Evolutionary conservation across 2,329 filamentous ascomycete species (phyloP).

Genomic region (Verticillium tricorpus): DNA sequence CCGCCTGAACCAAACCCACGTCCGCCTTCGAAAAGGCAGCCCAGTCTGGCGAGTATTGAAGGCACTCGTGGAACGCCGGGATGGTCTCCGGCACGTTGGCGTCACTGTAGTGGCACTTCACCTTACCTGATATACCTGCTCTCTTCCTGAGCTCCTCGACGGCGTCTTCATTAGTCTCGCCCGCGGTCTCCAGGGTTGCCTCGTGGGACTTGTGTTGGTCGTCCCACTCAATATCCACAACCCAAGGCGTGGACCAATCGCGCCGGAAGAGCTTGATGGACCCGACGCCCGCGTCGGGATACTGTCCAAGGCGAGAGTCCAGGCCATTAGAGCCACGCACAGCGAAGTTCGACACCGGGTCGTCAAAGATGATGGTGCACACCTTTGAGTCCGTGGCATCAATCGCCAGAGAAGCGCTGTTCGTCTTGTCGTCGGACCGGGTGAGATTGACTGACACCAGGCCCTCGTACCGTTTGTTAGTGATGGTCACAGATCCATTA

Average conservation of each 20-base stretch:
- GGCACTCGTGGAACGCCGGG: constrained; percentile 77
- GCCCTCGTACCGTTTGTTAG: constrained; percentile 36
- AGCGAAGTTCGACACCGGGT: constrained; percentile 59
- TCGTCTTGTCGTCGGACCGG: constrained; percentile 27
- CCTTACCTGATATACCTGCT: constrained; percentile 51
- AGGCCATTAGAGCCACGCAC: constrained; percentile 57
- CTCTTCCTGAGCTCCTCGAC: constrained; percentile 20
- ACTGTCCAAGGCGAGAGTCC: constrained; percentile 61
- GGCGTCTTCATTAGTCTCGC: constrained; percentile 9
- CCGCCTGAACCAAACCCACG: constrained; percentile 7
- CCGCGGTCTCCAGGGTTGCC: constrained; percentile 8
- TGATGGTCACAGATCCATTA: constrained; percentile 33
- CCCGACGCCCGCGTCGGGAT: constrained; percentile 57
- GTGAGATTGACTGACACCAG: constrained; percentile 66
- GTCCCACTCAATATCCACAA: constrained; percentile 67
- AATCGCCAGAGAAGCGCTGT: constrained; percentile 60
- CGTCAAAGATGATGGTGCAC: constrained; percentile 70
- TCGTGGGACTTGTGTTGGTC: constrained; percentile 11
- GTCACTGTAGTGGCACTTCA: constrained; percentile 86
- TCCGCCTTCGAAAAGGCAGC: constrained; percentile 64
- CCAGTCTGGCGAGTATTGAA: constrained; percentile 76
- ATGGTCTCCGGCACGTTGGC: constrained; percentile 67
- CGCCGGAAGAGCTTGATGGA: constrained; percentile 79
- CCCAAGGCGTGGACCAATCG: constrained; percentile 72
- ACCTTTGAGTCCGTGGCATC: constrained; percentile 71